These are phyloP conservation scores for Kingdonia uniflora DNA, from an alignment of 164 flowering plant genomes.

Conservation along the genomic window DNA sequence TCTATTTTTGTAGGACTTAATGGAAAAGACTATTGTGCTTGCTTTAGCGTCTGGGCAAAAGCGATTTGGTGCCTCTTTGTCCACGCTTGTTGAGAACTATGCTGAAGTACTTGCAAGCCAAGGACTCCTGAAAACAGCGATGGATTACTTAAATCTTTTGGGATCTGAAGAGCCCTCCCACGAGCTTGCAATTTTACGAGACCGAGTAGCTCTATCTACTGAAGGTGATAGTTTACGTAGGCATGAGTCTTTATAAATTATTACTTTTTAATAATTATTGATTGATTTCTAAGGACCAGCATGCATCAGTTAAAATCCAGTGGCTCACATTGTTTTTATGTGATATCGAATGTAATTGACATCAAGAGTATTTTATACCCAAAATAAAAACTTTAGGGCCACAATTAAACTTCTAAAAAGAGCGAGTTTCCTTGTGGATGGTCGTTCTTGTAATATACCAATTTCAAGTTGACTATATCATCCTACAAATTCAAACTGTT, in stretches of 20 bases:
- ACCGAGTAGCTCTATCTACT: slow-evolving; percentile 59
- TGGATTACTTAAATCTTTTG: slow-evolving; percentile 82
- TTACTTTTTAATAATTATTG: not conserved
- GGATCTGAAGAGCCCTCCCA: slow-evolving; percentile 75
- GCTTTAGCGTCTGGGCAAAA: slow-evolving; percentile 89
- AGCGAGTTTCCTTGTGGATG: too few species aligned
- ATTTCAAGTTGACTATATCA: too few species aligned
- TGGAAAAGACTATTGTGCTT: slow-evolving; percentile 95
- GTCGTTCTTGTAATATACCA: too few species aligned
- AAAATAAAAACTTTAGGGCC: too few species aligned
- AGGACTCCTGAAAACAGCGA: slow-evolving; percentile 79
- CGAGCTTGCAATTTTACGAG: slow-evolving; percentile 71
- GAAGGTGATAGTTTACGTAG: slow-evolving; percentile 40
- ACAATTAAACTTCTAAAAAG: too few species aligned
- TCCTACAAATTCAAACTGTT: too few species aligned
- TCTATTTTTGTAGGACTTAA: slow-evolving; percentile 49
- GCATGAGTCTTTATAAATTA: too few species aligned
- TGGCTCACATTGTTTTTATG: too few species aligned
- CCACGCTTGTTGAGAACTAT: slow-evolving; percentile 89
- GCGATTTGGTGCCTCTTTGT: slow-evolving; percentile 63
- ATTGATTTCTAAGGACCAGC: not conserved
- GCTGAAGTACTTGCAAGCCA: slow-evolving; percentile 94
- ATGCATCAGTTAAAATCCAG: too few species aligned
- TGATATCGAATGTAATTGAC: too few species aligned
- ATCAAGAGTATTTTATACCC: too few species aligned